phyloP scores from a whole-genome alignment of 257 asterid genomes.

The Avicennia marina region DNA sequence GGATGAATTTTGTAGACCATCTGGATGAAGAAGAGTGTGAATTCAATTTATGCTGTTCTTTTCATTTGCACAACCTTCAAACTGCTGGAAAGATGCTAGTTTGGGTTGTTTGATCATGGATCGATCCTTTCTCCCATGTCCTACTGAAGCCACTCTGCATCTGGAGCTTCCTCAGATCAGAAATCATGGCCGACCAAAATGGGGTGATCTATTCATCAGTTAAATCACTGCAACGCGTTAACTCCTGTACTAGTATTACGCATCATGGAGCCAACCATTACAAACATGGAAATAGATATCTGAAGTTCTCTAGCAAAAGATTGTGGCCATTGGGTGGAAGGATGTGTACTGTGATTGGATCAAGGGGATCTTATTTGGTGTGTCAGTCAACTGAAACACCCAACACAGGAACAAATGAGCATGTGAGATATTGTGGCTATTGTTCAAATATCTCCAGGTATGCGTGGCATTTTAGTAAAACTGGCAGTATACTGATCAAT shows the following conservation, averaged over 20 bases:
- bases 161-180: constrained; percentile 16
- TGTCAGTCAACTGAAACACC: constrained; percentile 57
- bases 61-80: no score
- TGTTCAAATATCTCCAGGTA: constrained; percentile 57
- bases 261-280: constrained; percentile 37
- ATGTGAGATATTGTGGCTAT: constrained; percentile 32
- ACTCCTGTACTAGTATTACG: constrained; percentile 22
- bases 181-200: constrained; percentile 57
- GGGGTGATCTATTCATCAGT: constrained; percentile 67
- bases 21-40: no score
- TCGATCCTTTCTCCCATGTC: not conserved
- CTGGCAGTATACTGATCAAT: not conserved
- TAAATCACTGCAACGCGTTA: constrained; percentile 69
- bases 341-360: constrained; percentile 26
- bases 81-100: no score
- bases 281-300: constrained; percentile 37
- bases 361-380: constrained; percentile 43
- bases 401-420: constrained; percentile 51
- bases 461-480: not conserved
- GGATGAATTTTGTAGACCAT: no score
- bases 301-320: constrained; percentile 39
- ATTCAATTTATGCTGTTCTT: no score
- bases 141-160: not conserved
- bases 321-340: constrained; percentile 50
- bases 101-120: not conserved